A percentile compares a stretch with the other conserved stretches of the same genome.
phyloP scores from a whole-genome alignment of 495 filamentous ascomycete genomes.

The Hypoxylon crocopeplum region DNA sequence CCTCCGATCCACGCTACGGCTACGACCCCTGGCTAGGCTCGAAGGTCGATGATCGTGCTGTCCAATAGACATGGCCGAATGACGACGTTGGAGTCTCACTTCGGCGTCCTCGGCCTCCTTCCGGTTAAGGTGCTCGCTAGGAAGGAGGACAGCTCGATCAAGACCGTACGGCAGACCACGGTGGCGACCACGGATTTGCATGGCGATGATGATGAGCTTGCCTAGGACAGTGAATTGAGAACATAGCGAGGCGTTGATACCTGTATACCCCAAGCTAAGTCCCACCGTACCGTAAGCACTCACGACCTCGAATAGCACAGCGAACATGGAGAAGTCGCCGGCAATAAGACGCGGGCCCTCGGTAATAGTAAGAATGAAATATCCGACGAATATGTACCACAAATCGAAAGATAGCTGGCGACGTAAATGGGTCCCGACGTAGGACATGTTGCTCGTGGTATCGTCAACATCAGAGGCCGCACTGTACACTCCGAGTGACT shows the following conservation, averaged over 20 bases:
- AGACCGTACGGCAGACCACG: constrained; percentile 91
- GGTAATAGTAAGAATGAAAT: constrained; percentile 85
- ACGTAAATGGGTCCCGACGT: constrained; percentile 86
- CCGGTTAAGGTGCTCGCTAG: constrained; percentile 75
- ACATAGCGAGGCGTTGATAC: constrained; percentile 77
- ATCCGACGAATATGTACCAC: constrained; percentile 90
- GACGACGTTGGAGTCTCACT: constrained; percentile 59
- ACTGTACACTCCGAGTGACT: constrained; percentile 82
- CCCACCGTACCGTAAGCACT: constrained; percentile 96
- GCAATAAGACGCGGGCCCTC: constrained; percentile 71
- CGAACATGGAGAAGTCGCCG: constrained; percentile 75
- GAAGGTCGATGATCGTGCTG: constrained; percentile 15
- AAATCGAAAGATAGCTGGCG: constrained; percentile 92
- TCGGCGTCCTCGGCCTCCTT: constrained; percentile 70
- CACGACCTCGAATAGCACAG: constrained; percentile 87
- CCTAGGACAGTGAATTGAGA: constrained; percentile 78
- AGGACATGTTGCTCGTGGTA: constrained; percentile 67
- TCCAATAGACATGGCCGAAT: constrained; percentile 59
- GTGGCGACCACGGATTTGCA: constrained; percentile 92
- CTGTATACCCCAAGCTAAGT: constrained; percentile 80
- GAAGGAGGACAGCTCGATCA: constrained; percentile 86
- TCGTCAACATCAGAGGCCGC: constrained; percentile 44
- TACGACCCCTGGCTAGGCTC: constrained; percentile 30
- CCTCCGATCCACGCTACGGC: constrained; percentile 40
- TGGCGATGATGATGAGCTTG: constrained; percentile 92